phyloP scores from a whole-genome alignment of 208 protist species.

The Leishmania major region DNA sequence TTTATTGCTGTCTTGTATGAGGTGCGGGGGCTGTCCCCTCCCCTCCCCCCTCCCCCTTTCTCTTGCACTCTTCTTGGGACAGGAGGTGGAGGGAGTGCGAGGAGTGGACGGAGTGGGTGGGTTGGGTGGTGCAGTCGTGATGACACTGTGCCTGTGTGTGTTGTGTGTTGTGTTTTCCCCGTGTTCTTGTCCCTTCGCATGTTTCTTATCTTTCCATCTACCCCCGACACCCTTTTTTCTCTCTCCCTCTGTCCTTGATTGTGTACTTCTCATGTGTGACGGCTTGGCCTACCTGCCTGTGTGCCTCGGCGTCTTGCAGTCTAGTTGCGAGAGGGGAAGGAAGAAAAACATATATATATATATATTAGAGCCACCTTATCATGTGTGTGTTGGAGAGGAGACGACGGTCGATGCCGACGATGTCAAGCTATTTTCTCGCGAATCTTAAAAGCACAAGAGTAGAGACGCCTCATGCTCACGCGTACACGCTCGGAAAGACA shows the following conservation, averaged over 20 bases:
- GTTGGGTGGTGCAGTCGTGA: not conserved
- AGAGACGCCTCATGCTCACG: not conserved
- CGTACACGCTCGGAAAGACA: not conserved
- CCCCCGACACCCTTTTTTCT: not conserved
- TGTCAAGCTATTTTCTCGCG: slow-evolving; percentile 2
- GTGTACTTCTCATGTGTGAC: not conserved
- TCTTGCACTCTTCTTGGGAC: not conserved
- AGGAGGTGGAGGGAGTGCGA: not conserved
- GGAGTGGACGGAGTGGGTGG: not conserved
- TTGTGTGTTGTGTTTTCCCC: not conserved
- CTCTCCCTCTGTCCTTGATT: not conserved
- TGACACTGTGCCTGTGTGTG: not conserved
- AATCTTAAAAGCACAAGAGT: not conserved
- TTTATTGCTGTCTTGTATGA: not conserved
- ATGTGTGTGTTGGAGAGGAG: not conserved
- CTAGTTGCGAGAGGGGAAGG: not conserved
- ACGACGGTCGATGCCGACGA: not conserved
- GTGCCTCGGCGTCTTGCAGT: not conserved
- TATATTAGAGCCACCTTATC: not conserved
- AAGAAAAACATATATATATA: not conserved
- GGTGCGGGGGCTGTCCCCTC: not conserved
- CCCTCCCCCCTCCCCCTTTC: too few species aligned
- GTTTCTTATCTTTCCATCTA: not conserved
- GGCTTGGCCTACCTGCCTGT: not conserved
- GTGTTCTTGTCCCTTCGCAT: not conserved